phyloP scores from a whole-genome alignment of 2,329 filamentous ascomycete species.

The Ophioceras dolichostomum region DNA sequence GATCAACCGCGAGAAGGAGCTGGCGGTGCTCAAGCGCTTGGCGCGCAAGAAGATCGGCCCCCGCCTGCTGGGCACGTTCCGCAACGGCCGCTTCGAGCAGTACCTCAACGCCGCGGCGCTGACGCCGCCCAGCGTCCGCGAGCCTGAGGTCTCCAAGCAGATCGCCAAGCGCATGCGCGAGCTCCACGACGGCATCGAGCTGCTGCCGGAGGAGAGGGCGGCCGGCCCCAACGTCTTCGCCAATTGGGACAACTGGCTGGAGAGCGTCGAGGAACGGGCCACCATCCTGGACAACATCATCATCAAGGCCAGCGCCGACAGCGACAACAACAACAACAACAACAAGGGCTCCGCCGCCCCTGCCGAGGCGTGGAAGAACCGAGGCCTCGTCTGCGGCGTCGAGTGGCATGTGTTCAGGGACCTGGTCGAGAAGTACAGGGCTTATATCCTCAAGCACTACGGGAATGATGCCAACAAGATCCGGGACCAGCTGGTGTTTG shows the following conservation, averaged over 20 bases:
- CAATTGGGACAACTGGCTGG: constrained; percentile 91
- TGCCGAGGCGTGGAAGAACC: constrained; percentile 47
- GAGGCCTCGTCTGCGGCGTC: constrained; percentile 70
- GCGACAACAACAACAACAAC: constrained; percentile 40
- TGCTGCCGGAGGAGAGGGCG: constrained; percentile 65
- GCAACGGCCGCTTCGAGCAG: constrained; percentile 91
- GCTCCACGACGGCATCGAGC: constrained; percentile 83
- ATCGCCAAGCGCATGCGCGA: constrained; percentile 98
- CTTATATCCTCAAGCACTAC: constrained; percentile 60
- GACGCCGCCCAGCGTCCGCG: constrained; percentile 62
- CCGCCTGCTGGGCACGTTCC: constrained; percentile 79
- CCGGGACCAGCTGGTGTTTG: constrained; percentile 71
- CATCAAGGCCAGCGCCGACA: constrained; percentile 35
- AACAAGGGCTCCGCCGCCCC: constrained; percentile 14
- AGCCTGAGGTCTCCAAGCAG: constrained; percentile 73
- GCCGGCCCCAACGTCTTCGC: constrained; percentile 74
- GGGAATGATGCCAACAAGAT: constrained; percentile 54
- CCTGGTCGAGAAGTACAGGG: constrained; percentile 65
- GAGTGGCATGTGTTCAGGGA: constrained; percentile 69
- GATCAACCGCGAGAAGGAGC: constrained; percentile 84
- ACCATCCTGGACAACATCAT: constrained; percentile 48
- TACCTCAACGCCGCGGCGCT: constrained; percentile 79
- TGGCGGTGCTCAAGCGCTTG: constrained; percentile 74
- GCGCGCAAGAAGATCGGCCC: constrained; percentile 90
- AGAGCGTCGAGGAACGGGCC: constrained; percentile 49